Percentiles rank a stretch among this genome's conserved stretches.
Conservation (phyloP, 768 basidiomycete genomes). For the Polyporus arcularius region DNA sequence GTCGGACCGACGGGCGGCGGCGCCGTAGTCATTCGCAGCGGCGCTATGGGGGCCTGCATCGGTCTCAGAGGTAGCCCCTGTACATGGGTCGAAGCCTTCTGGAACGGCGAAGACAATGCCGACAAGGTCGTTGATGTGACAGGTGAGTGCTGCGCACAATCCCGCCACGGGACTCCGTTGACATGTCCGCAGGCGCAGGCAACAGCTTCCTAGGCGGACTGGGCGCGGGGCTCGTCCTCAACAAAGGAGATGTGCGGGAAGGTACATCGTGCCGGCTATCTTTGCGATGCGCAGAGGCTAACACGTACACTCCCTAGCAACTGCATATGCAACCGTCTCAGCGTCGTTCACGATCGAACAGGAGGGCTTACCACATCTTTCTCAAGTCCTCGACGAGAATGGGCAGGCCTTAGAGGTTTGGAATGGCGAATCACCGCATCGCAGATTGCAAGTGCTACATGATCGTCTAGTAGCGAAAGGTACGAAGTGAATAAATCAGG, state of each 20-base stretch:
- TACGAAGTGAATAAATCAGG: constrained; percentile 27
- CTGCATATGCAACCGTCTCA: constrained; percentile 74
- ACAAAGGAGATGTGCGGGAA: constrained; percentile 60
- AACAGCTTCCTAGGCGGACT: constrained; percentile 88
- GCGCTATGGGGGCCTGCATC: constrained; percentile 69
- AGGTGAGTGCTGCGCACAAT: constrained; percentile 41
- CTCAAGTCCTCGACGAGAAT: constrained; percentile 24
- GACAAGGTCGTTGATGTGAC: constrained; percentile 78
- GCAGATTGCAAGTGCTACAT: constrained; percentile 50
- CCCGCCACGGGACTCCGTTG: constrained; percentile 7
- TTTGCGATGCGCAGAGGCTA: not conserved
- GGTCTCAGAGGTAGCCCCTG: constrained; percentile 43
- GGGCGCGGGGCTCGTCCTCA: constrained; percentile 65
- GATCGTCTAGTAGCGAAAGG: constrained; percentile 16
- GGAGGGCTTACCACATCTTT: constrained; percentile 64
- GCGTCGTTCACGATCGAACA: constrained; percentile 87
- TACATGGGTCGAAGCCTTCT: constrained; percentile 77
- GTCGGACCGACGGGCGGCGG: constrained; percentile 53
- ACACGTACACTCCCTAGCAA: constrained; percentile 44
- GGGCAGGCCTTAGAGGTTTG: constrained; percentile 43
- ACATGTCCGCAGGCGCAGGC: constrained; percentile 70
- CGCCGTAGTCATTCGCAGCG: constrained; percentile 74
- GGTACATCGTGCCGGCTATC: constrained; percentile 44
- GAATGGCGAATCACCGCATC: constrained; percentile 70
- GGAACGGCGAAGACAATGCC: constrained; percentile 45